Base-by-base conservation (phyloP, 352 stramenopile species). In the Phytophthora sp. region DNA sequence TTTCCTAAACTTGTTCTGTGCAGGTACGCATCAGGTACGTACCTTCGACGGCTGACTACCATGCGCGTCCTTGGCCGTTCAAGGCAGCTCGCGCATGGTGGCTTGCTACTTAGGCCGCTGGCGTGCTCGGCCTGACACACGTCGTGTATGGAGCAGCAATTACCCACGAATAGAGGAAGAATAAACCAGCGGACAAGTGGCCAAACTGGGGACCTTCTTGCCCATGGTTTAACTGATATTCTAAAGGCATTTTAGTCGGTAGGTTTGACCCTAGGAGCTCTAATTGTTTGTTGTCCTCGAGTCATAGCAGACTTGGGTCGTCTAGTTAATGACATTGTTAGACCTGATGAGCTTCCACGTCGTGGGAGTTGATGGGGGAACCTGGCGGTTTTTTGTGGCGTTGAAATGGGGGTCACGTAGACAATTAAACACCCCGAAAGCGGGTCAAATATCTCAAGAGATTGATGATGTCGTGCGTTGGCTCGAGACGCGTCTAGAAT, bases 371-470 rank as follows among this genome's bases (percentile, higher is more conserved):
- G 7, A 18, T 59, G 13, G n/a, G 49, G 27, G 67, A 71, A 1
- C 52, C 39, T 26, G 30, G 31, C 12, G 57, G 62, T n/a, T 23
- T 74, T 77, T 18, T 60, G 62, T 3, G 75, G 68, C 13, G 45
- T 60, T 59, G 50, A 57, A 35, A 39, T 76, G 24, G 36, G 57
- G 21, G 50, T 23, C 18, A 55, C 38, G 36, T 75, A 47, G 3
- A 78, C 52, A 41, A 78, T 59, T 27, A 44, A 76, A 6, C 55
- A 73, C 0, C 79, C 77, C 4, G 82, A 91, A 1, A 81, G 33
- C 0, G 75, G 50, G 42, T 91, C 82, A 41, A 88, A 87, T 7
- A 68, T 60, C 35, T 66, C 63, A 11, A 85, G 11, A 4, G 49
- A 39, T 30, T 67, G 41, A 4, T 67, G 54, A 8, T 41, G 38